These are phyloP conservation scores for Cercospora berteroae DNA, from an alignment of 2,329 filamentous ascomycete species.

Conservation along the genomic window DNA sequence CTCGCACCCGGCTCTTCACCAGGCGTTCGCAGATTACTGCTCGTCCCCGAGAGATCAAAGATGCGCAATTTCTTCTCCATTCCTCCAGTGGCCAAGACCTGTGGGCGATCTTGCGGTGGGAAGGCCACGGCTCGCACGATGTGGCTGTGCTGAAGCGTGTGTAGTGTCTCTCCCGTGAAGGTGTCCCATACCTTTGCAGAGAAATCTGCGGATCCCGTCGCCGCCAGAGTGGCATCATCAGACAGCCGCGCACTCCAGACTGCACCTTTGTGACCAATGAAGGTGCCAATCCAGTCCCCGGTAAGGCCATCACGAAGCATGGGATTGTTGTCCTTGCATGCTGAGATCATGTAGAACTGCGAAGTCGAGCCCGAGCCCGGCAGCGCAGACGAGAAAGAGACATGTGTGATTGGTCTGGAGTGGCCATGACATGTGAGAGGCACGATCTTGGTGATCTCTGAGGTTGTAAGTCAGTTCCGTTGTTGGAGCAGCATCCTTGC, in stretches of 20 bases:
- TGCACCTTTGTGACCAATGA: conserved; percentile 95
- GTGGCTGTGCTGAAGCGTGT: conserved; percentile 86
- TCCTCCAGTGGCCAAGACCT: conserved; percentile 83
- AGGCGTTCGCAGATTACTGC: conserved; percentile 24
- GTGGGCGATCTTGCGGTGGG: conserved; percentile 62
- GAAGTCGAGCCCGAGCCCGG: conserved; percentile 28
- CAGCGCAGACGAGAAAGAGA: conserved; percentile 81
- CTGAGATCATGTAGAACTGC: conserved; percentile 83
- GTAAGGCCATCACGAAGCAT: conserved; percentile 97
- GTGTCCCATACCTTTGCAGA: conserved; percentile 93
- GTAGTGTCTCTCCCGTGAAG: conserved; percentile 83
- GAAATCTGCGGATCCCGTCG: conserved; percentile 94
- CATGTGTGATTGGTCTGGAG: conserved; percentile 85
- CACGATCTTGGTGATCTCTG: conserved; percentile 61
- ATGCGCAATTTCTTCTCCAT: conserved; percentile 96
- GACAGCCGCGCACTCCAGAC: conserved; percentile 95
- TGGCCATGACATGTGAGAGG: conserved; percentile 93
- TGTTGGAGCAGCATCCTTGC: not conserved
- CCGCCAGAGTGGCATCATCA: conserved; percentile 80
- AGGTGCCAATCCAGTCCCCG: conserved; percentile 97
- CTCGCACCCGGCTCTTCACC: conserved; percentile 18
- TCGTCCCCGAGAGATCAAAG: conserved; percentile 73
- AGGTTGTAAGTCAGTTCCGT: conserved; percentile 4
- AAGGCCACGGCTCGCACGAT: conserved; percentile 95
- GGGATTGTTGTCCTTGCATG: conserved; percentile 82